These are phyloP conservation scores for Linnemannia zychae DNA, from an alignment of 192 early-diverging fungal species.

Conservation along the genomic window DNA sequence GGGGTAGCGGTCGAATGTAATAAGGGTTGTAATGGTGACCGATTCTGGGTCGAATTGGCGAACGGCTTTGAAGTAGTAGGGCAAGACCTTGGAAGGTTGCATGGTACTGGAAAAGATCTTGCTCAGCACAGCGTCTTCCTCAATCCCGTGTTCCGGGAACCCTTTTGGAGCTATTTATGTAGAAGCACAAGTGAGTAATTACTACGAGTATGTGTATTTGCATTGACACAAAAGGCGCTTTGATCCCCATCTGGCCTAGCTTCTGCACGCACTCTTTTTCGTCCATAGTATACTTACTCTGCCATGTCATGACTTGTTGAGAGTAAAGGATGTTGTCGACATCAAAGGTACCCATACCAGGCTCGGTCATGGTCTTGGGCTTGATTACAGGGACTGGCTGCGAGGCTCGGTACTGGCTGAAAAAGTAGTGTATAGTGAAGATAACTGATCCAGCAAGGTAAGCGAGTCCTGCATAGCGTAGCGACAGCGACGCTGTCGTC, in stretches of 20 bases:
- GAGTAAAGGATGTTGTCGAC: conserved; percentile 48
- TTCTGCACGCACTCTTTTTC: neutral
- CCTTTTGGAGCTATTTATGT: neutral
- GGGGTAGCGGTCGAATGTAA: conserved; percentile 66
- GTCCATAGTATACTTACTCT: conserved; percentile 14
- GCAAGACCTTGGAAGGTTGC: conserved; percentile 69
- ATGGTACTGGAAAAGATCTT: conserved; percentile 71
- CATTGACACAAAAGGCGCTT: neutral
- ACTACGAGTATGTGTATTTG: neutral
- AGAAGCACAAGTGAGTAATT: neutral
- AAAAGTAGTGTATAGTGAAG: conserved; percentile 38
- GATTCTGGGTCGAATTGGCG: conserved; percentile 62
- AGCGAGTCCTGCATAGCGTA: conserved; percentile 26
- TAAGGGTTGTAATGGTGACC: conserved; percentile 67
- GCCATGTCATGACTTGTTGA: conserved; percentile 42
- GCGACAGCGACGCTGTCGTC: conserved; percentile 1
- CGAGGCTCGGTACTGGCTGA: conserved; percentile 26
- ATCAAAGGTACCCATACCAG: conserved; percentile 40
- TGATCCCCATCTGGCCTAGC: conserved; percentile 14
- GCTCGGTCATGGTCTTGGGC: conserved; percentile 40
- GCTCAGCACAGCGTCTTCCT: conserved; percentile 64
- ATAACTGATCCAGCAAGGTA: conserved; percentile 39
- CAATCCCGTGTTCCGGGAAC: conserved; percentile 25
- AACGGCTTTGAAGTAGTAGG: conserved; percentile 69
- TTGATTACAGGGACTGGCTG: conserved; percentile 9